Percentiles rank a stretch among this genome's conserved stretches.
These are phyloP conservation scores for Diplodia intermedia DNA, from an alignment of 2,329 filamentous ascomycete genomes.

Conservation along the genomic window DNA sequence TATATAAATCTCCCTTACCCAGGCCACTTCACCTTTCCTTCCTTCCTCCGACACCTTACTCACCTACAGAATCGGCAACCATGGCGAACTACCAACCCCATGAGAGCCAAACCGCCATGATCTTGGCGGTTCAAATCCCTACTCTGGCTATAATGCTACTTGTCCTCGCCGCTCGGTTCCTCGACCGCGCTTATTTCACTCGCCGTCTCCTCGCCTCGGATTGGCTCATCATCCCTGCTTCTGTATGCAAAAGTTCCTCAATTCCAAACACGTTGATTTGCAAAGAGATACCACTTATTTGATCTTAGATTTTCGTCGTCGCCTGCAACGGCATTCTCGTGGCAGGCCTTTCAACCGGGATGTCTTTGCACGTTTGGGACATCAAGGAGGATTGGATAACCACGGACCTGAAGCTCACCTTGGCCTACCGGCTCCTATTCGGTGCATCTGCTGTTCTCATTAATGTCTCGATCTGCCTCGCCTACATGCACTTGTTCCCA, in stretches of 20 bases:
- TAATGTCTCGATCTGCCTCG: slow-evolving; percentile 41
- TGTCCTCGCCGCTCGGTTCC: not conserved
- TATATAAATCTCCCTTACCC: not conserved
- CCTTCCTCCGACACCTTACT: not conserved
- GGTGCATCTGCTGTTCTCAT: slow-evolving; percentile 26
- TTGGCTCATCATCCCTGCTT: not conserved
- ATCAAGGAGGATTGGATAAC: not conserved
- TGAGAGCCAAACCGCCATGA: not conserved
- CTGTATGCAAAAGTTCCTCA: not conserved
- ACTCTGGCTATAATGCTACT: not conserved
- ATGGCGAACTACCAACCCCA: not conserved
- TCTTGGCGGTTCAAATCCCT: not conserved
- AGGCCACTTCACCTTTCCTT: not conserved
- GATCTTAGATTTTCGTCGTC: not conserved
- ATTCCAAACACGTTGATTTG: not conserved
- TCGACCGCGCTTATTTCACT: not conserved
- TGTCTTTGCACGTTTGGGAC: not conserved
- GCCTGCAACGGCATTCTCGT: not conserved
- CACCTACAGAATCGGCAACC: not conserved
- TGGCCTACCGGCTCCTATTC: slow-evolving; percentile 52
- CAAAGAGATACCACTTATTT: not conserved
- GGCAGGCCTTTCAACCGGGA: not conserved
- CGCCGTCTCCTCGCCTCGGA: not conserved
- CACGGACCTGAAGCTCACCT: slow-evolving; percentile 34
- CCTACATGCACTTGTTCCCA: slow-evolving; percentile 42